Conservation (phyloP, 306 rosid genomes). For the Castanea sativa region DNA sequence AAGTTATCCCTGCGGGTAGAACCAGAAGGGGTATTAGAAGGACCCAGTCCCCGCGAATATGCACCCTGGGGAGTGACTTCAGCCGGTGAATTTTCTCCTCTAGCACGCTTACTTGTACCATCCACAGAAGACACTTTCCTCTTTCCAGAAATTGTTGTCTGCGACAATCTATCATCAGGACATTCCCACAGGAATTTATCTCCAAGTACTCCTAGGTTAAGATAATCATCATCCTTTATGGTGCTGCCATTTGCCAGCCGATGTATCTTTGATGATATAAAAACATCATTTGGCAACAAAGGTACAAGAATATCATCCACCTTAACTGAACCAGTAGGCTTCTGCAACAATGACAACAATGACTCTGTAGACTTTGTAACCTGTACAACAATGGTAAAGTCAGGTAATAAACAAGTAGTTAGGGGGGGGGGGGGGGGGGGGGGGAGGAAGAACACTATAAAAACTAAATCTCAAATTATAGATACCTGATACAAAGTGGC, state of each 20-base stretch:
- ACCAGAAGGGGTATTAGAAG: constrained; percentile 64
- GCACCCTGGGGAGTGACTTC: constrained; percentile 59
- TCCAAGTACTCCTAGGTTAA: constrained; percentile 53
- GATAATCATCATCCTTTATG: constrained; percentile 65
- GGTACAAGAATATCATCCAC: constrained; percentile 39
- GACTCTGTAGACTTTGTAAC: constrained; percentile 60
- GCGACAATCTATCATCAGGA: constrained; percentile 80
- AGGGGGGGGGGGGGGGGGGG: background rate
- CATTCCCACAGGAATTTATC: constrained; percentile 94
- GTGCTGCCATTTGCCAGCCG: constrained; percentile 47
- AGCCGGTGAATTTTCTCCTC: constrained; percentile 73
- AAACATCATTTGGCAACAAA: constrained; percentile 40
- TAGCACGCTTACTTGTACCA: constrained; percentile 71
- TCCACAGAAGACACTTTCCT: constrained; percentile 68
- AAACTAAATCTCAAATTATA: constrained; percentile 10
- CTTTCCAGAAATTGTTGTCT: constrained; percentile 53
- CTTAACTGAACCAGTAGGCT: constrained; percentile 48
- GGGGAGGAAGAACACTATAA: background rate
- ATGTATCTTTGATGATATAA: constrained; percentile 47
- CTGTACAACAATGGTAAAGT: constrained; percentile 43
- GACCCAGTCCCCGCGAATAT: constrained; percentile 63
- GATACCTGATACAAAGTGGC: constrained; percentile 59
- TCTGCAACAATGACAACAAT: constrained; percentile 62
- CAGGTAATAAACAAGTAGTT: constrained; percentile 23
- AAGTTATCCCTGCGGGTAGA: constrained; percentile 93